Base-by-base conservation (phyloP, 1,284 basidiomycete species). In the Volvariella volvacea region DNA sequence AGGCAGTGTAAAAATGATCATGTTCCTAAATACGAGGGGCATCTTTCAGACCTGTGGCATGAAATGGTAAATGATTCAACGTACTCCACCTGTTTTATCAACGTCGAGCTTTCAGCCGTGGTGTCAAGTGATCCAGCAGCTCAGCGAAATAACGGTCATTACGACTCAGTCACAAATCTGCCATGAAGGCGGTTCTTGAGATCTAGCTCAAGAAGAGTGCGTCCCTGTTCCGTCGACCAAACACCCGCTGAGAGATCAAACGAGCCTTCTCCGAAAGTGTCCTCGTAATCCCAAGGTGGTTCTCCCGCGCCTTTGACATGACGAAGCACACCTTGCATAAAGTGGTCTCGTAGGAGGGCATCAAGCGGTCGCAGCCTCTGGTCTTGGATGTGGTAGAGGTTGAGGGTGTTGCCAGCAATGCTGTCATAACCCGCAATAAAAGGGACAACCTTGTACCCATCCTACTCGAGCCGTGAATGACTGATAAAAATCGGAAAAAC, bases 241-340 rank as follows among this genome's bases (percentile, higher is more conserved):
- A n/a, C n/a, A n/a, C n/a, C n/a, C n/a, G n/a, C n/a, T n/a, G 50
- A 50, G 28, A 53, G 37, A 46, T 52, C 46, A 25, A 51, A 16
- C 21, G 38, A 39, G 43, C 46, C 50, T 44, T 30, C 52, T 36
- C 48, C 50, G 30, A 53, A 42, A 22, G 48, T 46, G 34, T 48
- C 44, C 30, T 53, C 46, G 21, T 53, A 45, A 34, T 52, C 50
- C 50, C 50, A 53, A 39, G 42, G 48, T 14, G 52, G 50, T 39
- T 52, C 50, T 15, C 44, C 50, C 22, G 42, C 42, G 42, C 52
- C 52, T 38, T 50, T 50, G 40, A 50, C 50, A 46, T 52, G 40
- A 22, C 46, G 48, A 21, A 52, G 36, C 2, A 52, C 46, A 34
- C 41, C 20, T 48, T 52, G 50, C 8, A 50, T 39, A 42, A 51